Percentiles rank a stretch among this genome's conserved stretches.
Conservation (phyloP, 2,329 filamentous ascomycete species). For the Cytospora leucostoma region DNA sequence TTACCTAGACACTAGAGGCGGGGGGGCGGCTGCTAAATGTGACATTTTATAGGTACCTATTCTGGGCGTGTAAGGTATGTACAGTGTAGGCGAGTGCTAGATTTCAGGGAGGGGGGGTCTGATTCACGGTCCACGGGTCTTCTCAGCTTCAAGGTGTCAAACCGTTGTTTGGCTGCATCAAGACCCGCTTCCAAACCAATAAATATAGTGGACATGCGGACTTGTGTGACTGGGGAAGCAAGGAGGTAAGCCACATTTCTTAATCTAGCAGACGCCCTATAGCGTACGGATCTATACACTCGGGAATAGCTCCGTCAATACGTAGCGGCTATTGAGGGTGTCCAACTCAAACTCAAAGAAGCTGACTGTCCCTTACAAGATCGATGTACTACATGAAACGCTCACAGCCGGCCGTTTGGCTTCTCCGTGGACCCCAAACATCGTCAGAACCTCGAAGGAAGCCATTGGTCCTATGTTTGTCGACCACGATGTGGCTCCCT, state of each 20-base stretch:
- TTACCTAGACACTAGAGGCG: not conserved
- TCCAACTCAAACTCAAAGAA: not conserved
- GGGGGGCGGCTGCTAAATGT: not conserved
- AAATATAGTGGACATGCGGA: not conserved
- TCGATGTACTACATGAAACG: not conserved
- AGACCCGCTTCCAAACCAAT: not conserved
- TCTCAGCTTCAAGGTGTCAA: not conserved
- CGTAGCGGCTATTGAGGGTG: not conserved
- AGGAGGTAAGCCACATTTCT: not conserved
- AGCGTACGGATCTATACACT: not conserved
- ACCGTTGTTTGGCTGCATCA: not conserved
- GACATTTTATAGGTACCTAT: not conserved
- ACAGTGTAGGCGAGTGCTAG: no score
- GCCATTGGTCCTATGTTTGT: slow-evolving; percentile 22
- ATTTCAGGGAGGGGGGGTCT: not conserved
- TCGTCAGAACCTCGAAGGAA: slow-evolving; percentile 10
- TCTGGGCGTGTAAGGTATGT: no score
- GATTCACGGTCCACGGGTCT: slow-evolving; percentile 17
- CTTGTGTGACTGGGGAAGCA: not conserved
- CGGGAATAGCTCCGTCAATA: not conserved
- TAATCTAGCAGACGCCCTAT: not conserved
- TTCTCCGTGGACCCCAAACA: not conserved
- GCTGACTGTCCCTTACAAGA: not conserved
- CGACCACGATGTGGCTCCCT: slow-evolving; percentile 8
- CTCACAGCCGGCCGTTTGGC: not conserved